These are phyloP conservation scores for Thalassiosira pacifica DNA, from an alignment of 352 stramenopile genomes.

Conservation along the genomic window DNA sequence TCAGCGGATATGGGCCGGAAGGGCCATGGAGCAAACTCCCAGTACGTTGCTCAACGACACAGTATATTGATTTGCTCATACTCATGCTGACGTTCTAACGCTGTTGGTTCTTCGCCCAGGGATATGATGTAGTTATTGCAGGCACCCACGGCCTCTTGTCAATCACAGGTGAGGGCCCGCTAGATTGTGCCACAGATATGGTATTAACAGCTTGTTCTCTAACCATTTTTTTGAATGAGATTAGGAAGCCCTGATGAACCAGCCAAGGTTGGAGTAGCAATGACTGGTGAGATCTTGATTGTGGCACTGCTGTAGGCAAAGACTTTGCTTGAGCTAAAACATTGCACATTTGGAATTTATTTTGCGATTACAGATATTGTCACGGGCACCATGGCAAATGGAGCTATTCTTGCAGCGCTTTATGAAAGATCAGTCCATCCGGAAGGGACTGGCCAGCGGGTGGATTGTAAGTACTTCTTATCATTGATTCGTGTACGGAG, in stretches of 20 bases:
- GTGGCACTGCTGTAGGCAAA: no score
- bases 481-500: no score
- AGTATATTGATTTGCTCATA: no score
- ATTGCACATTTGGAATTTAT: no score
- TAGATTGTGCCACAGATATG: no score
- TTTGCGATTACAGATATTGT: constrained; percentile 48
- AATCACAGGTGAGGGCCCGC: constrained; percentile 34
- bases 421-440: constrained; percentile 43
- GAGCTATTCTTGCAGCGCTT: constrained; percentile 61
- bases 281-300: constrained; percentile 20
- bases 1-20: constrained; percentile 65
- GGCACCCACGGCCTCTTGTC: constrained; percentile 69
- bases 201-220: no score
- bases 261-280: constrained; percentile 69
- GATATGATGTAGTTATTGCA: constrained; percentile 72
- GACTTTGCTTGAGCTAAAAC: no score
- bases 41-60: neutral
- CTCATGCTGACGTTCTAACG: no score
- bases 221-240: no score
- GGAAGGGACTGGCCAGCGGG: constrained; percentile 37
- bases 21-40: constrained; percentile 50
- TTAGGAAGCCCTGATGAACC: constrained; percentile 39
- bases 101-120: constrained; percentile 9
- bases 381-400: constrained; percentile 62
- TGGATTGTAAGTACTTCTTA: constrained; percentile 30